Conservation (phyloP, 257 asterid species). For the Fraxinus americana region DNA sequence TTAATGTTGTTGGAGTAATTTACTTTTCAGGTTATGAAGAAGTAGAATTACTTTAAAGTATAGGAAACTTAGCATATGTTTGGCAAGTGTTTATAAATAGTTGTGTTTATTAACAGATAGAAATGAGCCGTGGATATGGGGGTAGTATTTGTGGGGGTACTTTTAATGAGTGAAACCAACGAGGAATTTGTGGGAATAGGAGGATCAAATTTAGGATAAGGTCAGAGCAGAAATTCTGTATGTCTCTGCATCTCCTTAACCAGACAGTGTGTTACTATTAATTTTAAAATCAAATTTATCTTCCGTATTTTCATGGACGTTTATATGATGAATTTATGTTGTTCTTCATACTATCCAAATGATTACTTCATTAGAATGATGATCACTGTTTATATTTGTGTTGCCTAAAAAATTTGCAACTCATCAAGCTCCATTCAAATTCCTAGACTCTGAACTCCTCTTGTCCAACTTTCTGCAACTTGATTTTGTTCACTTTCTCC, state of each 20-base stretch:
- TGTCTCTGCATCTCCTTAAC: not conserved
- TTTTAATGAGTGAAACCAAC: not conserved
- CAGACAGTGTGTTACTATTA: not conserved
- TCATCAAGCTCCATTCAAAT: not conserved
- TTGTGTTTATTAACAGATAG: no score
- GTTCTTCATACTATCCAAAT: not conserved
- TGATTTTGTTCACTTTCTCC: conserved; percentile 1
- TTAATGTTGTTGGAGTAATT: not conserved
- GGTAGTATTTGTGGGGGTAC: not conserved
- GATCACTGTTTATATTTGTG: not conserved
- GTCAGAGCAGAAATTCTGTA: not conserved
- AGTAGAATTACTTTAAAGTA: not conserved
- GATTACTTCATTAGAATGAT: not conserved
- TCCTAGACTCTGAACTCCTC: not conserved
- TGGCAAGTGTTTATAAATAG: no score
- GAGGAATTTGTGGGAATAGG: not conserved
- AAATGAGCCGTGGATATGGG: not conserved
- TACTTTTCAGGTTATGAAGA: not conserved
- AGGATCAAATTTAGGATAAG: not conserved
- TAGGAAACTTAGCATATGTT: not conserved
- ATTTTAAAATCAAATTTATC: not conserved
- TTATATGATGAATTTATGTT: not conserved
- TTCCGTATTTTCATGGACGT: not conserved
- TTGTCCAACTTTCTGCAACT: not conserved
- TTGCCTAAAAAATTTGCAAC: conserved; percentile 4